Base-by-base conservation (phyloP, 129 eudicot species). In the Dittrichia graveolens region DNA sequence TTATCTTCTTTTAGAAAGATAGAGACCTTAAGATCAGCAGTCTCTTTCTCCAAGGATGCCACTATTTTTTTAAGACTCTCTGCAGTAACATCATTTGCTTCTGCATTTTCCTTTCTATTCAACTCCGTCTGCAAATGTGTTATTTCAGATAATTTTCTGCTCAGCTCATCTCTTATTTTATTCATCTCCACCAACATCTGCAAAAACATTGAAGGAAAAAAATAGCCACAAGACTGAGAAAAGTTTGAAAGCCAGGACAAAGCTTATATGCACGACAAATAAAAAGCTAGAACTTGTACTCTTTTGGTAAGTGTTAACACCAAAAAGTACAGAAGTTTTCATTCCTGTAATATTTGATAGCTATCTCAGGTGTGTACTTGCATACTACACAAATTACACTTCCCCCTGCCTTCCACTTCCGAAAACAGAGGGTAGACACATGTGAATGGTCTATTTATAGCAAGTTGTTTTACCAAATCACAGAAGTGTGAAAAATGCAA, bases 21-120 rank as follows among this genome's bases (percentile, higher is more conserved):
- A 46, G 39, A 69, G 31, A 94, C 99, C 99, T 90, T 86, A 47
- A 90, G 85, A 56, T 80, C 68, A 38, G 48, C 58, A 48, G 88
- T 90, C 70, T 90, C 97, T 72, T 88, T 78, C 76, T 94, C 89
- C 73, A 94, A 68, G 34, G 79, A 46, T 75, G 92, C 64, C 63
- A 88, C 78, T 77, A 54, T 67, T 77, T 76, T 77, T 75, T 80
- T 90, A 78, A 94, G 73, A 65, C 68, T 77, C 71, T 77, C 94
- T 10, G 81, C 79, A 34, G 60, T 24, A 24, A 24, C 76, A 65
- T 67, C 86, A 82, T 75, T 76, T 48, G 82, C 76, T 74, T 81
- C 88, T 68, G 82, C 75, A 39, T 58, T 79, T 65, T 73, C 88
- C 75, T 77, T 84, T 78, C 74, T 81, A 65, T 68, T 83, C 75